These are phyloP conservation scores for Fonsecaea monophora DNA, from an alignment of 2,329 filamentous ascomycete genomes.

Conservation along the genomic window DNA sequence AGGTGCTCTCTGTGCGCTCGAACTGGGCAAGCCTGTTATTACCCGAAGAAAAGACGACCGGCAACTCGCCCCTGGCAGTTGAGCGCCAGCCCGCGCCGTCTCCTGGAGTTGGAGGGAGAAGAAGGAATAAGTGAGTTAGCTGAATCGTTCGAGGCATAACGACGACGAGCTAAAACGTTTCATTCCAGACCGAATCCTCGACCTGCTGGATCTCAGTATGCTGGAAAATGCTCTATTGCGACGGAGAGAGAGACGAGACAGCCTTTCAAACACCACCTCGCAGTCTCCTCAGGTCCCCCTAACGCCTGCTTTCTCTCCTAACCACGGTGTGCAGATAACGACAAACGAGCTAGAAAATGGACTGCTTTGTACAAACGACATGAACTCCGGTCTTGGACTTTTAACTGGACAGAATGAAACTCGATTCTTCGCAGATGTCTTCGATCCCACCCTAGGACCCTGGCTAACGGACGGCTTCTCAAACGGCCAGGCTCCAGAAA, in stretches of 20 bases:
- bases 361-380: background rate
- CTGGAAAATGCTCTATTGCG: slow-evolving; percentile 7
- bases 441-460: background rate
- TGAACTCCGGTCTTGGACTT: background rate
- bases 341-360: background rate
- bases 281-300: slow-evolving; percentile 1
- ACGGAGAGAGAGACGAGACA: slow-evolving; percentile 1
- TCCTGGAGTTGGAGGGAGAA: slow-evolving; percentile 6
- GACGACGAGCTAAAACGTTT: background rate
- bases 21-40: slow-evolving; percentile 10
- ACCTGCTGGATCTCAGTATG: background rate
- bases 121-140: slow-evolving; percentile 3
- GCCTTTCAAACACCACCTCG: background rate
- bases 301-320: slow-evolving; percentile 3
- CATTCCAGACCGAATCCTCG: slow-evolving; percentile 4
- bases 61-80: slow-evolving; percentile 8
- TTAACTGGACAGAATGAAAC: background rate
- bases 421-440: slow-evolving; percentile 12
- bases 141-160: background rate
- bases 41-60: slow-evolving; percentile 9
- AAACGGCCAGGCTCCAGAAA: background rate
- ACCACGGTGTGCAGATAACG: slow-evolving; percentile 1
- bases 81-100: background rate
- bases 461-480: slow-evolving; percentile 7
- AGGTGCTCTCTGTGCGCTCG: slow-evolving; percentile 3